Evolutionary conservation across 352 stramenopile genomes (phyloP).

Genomic region (Phytophthora sp.): DNA sequence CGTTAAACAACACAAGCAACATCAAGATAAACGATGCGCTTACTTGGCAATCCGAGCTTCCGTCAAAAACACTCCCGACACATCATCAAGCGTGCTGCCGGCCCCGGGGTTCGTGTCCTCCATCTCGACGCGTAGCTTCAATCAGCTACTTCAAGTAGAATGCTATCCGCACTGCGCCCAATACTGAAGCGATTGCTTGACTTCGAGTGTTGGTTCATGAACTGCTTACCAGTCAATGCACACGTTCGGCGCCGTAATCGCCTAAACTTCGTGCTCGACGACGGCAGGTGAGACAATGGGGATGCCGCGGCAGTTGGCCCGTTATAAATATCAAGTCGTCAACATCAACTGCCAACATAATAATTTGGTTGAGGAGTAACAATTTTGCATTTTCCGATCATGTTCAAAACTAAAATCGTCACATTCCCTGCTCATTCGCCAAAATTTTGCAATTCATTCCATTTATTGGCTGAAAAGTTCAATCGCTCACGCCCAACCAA

Average conservation of each 20-base stretch:
- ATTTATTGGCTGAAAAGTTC: slow-evolving; percentile 32
- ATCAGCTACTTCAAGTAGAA: too few species aligned
- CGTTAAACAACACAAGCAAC: background rate
- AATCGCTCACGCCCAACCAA: slow-evolving; percentile 41
- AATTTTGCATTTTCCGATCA: too few species aligned
- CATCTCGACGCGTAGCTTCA: slow-evolving; percentile 14
- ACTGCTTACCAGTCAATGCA: slow-evolving; percentile 9
- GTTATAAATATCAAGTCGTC: slow-evolving; percentile 32
- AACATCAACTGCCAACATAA: background rate
- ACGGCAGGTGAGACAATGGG: slow-evolving; percentile 10
- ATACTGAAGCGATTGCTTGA: background rate
- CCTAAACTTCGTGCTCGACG: slow-evolving; percentile 12
- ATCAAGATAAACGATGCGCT: slow-evolving; percentile 4
- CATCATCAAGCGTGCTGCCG: slow-evolving; percentile 49
- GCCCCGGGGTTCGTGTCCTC: slow-evolving; percentile 27
- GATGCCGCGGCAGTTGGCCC: slow-evolving; percentile 12
- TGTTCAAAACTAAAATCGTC: too few species aligned
- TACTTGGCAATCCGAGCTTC: slow-evolving; percentile 70
- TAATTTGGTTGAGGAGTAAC: too few species aligned
- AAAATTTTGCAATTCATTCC: background rate
- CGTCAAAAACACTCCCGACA: slow-evolving; percentile 75
- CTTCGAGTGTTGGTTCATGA: slow-evolving; percentile 14
- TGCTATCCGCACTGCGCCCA: too few species aligned
- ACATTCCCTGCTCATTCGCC: slow-evolving; percentile 19
- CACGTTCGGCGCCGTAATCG: slow-evolving; percentile 1